Evolutionary conservation across 2,329 filamentous ascomycete species (phyloP).

Genomic region (Pyrenophora seminiperda): DNA sequence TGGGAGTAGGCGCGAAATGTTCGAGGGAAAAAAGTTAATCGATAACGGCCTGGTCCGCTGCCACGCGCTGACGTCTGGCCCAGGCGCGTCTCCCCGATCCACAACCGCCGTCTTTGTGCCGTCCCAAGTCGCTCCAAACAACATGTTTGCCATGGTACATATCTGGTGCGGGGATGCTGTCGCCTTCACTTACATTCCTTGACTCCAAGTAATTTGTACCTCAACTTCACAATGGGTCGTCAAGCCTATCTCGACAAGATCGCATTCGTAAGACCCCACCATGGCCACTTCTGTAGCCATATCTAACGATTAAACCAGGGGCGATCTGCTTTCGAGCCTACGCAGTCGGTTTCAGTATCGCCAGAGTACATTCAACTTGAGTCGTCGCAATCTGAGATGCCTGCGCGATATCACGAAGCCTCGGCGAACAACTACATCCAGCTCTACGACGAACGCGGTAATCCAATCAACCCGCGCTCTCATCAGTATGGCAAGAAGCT

Average conservation of each 20-base stretch:
- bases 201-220: neutral
- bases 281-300: neutral
- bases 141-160: neutral
- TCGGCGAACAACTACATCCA: constrained; percentile 42
- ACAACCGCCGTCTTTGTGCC: neutral
- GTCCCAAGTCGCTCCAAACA: neutral
- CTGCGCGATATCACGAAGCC: constrained; percentile 28
- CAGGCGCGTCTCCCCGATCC: constrained; percentile 14
- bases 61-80: constrained; percentile 21
- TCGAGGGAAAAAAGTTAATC: constrained; percentile 42
- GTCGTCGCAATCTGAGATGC: constrained; percentile 31
- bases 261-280: constrained; percentile 38
- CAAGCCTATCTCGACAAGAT: constrained; percentile 48
- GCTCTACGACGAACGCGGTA: constrained; percentile 53
- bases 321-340: constrained; percentile 50
- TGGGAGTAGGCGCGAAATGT: constrained; percentile 25
- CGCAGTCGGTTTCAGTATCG: constrained; percentile 27
- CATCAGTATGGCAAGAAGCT: constrained; percentile 48
- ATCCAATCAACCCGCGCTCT: constrained; percentile 51
- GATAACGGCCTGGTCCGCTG: constrained; percentile 30
- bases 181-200: neutral
- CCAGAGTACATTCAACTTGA: constrained; percentile 38
- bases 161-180: neutral
- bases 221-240: constrained; percentile 45
- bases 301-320: constrained; percentile 40